phyloP scores from a whole-genome alignment of 108 stramenopile species.

The Bacterosira constricta region DNA sequence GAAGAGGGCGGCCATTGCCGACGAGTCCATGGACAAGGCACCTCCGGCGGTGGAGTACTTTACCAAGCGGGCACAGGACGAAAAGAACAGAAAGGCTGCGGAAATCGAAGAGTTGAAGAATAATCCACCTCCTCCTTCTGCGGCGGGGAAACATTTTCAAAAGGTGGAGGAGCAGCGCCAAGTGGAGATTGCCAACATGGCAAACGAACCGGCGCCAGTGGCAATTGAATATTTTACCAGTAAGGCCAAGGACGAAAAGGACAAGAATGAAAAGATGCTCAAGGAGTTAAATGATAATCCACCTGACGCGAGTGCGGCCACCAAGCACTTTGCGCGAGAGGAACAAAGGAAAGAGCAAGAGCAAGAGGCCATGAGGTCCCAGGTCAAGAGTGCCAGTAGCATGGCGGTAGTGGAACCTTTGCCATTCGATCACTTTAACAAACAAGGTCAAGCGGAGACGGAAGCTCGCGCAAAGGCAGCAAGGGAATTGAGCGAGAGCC shows the following conservation, averaged over 20 bases:
- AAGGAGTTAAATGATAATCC: neutral
- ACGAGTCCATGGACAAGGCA: neutral
- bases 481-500: neutral
- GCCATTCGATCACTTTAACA: conserved; percentile 2
- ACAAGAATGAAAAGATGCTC: neutral
- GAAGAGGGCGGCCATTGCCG: too few species aligned
- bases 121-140: neutral
- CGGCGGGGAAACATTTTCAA: neutral
- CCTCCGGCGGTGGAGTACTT: neutral
- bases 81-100: neutral
- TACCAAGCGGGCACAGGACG: neutral
- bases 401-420: neutral
- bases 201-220: neutral
- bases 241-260: neutral
- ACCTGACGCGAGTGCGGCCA: neutral
- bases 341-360: too few species aligned
- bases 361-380: too few species aligned
- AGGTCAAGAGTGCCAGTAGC: too few species aligned
- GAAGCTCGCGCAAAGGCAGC: neutral
- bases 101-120: neutral
- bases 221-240: neutral
- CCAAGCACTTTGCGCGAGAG: neutral
- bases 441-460: neutral
- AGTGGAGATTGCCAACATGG: neutral
- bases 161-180: neutral